Conservation (phyloP, 1,139 yeast species). For the Blastobotrys serpentis region DNA sequence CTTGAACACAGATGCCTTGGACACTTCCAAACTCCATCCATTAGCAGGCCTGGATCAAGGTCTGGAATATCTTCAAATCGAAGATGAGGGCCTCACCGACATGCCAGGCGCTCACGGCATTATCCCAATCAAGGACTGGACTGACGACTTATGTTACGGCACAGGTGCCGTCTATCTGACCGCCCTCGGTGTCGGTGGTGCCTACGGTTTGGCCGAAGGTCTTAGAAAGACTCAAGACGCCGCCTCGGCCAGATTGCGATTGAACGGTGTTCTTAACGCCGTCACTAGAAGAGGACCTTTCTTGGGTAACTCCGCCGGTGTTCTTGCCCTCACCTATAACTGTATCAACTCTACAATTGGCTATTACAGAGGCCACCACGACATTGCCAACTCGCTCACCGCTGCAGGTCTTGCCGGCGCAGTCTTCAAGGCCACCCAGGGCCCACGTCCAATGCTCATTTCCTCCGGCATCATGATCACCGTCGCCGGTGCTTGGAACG, state of each 20-base stretch:
- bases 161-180: conserved; percentile 90
- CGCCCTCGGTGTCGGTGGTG: conserved; percentile 83
- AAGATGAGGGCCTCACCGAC: conserved; percentile 70
- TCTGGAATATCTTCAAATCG: conserved; percentile 85
- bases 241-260: conserved; percentile 72
- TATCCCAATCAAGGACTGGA: conserved; percentile 94
- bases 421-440: conserved; percentile 79
- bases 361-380: conserved; percentile 80
- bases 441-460: conserved; percentile 82
- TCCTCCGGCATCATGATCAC: conserved; percentile 83
- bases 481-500: conserved; percentile 94
- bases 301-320: conserved; percentile 93
- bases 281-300: conserved; percentile 95
- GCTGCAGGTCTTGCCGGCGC: conserved; percentile 96
- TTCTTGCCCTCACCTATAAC: conserved; percentile 84
- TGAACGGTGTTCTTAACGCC: conserved; percentile 87
- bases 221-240: conserved; percentile 68
- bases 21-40: conserved; percentile 80
- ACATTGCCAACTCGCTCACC: conserved; percentile 73
- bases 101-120: conserved; percentile 87
- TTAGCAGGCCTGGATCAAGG: conserved; percentile 86
- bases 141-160: conserved; percentile 96
- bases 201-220: conserved; percentile 86
- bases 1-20: conserved; percentile 64
- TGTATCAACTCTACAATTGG: conserved; percentile 78